Percentiles rank a stretch among this genome's conserved stretches.
These are phyloP conservation scores for Ramichloridium luteum DNA, from an alignment of 2,329 filamentous ascomycete species.

Conservation along the genomic window DNA sequence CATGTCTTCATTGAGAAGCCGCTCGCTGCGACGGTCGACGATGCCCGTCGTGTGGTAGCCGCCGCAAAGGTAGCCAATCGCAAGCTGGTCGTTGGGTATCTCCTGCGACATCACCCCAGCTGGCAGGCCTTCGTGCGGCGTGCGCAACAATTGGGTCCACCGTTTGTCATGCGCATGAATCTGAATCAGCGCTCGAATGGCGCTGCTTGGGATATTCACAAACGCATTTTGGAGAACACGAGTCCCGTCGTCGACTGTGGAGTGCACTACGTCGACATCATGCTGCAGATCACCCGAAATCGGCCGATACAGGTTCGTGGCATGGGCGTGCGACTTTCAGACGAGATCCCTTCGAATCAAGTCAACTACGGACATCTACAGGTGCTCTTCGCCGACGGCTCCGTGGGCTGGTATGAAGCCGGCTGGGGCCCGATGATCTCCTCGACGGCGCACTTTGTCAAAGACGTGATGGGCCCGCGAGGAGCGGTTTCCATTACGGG, in stretches of 20 bases:
- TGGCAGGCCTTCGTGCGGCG: neutral
- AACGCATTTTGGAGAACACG: constrained; percentile 1
- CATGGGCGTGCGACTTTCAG: neutral
- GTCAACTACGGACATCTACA: constrained; percentile 4
- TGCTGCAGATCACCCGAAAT: constrained; percentile 1
- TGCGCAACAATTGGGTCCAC: neutral
- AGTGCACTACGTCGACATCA: constrained; percentile 3
- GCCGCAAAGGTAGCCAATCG: neutral
- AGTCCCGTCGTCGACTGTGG: constrained; percentile 2
- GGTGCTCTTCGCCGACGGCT: constrained; percentile 2
- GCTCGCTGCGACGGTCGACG: neutral
- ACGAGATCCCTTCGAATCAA: neutral
- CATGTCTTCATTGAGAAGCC: constrained; percentile 3
- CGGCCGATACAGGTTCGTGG: constrained; percentile 1
- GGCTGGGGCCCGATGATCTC: neutral
- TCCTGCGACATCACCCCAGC: constrained; percentile 4
- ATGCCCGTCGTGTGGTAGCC: neutral
- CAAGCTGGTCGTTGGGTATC: constrained; percentile 2
- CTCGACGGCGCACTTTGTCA: constrained; percentile 2
- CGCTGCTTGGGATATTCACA: constrained; percentile 2
- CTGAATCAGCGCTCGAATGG: constrained; percentile 1
- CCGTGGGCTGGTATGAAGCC: constrained; percentile 1
- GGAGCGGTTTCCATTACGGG: constrained; percentile 1
- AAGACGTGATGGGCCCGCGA: constrained; percentile 1
- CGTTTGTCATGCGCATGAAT: constrained; percentile 3